These are phyloP conservation scores for Stachybotrys chlorohalonatus DNA, from an alignment of 2,329 filamentous ascomycete species.

Conservation along the genomic window DNA sequence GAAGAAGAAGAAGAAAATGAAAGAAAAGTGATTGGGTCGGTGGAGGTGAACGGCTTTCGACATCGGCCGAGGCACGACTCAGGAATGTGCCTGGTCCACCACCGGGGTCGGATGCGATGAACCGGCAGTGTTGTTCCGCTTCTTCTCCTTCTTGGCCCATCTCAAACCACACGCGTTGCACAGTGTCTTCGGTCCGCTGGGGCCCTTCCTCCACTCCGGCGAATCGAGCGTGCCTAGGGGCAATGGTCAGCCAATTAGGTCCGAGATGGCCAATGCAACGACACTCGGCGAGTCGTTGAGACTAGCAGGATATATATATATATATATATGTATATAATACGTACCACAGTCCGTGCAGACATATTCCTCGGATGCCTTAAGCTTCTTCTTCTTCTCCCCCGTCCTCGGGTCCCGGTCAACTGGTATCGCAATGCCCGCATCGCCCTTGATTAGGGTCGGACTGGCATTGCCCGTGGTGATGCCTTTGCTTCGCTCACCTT, in stretches of 20 bases:
- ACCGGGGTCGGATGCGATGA: constrained; percentile 7
- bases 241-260: constrained; percentile 5
- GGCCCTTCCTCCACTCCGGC: constrained; percentile 93
- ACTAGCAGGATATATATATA: neutral
- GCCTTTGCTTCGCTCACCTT: constrained; percentile 80
- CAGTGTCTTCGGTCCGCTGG: constrained; percentile 83
- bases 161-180: constrained; percentile 87
- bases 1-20: neutral
- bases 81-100: neutral
- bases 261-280: too few species aligned
- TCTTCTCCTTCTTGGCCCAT: constrained; percentile 79
- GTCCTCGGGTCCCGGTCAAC: constrained; percentile 65
- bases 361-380: constrained; percentile 79
- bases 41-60: too few species aligned
- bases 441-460: constrained; percentile 72
- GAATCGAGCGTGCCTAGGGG: constrained; percentile 68
- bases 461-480: constrained; percentile 81
- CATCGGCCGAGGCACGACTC: neutral
- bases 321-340: constrained; percentile 15
- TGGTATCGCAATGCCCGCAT: constrained; percentile 78
- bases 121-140: constrained; percentile 26
- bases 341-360: constrained; percentile 88
- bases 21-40: neutral
- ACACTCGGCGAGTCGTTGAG: too few species aligned
- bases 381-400: constrained; percentile 78